Conservation (phyloP, 345 rosid species). For the Xanthoceras sorbifolium region DNA sequence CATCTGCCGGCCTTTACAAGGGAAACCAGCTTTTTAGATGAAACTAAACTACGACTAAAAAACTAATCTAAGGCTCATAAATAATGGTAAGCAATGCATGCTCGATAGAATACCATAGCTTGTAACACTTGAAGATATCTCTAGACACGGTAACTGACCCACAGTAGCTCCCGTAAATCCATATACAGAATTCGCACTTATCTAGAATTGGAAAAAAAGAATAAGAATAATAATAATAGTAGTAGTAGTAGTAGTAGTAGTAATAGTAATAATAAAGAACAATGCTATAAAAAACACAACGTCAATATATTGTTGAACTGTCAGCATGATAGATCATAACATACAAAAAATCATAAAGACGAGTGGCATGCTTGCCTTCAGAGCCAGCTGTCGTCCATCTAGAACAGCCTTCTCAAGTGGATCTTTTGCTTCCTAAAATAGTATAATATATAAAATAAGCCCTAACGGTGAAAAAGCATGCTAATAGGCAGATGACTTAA, state of each 20-base stretch:
- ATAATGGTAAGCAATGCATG: not conserved
- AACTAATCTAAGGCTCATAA: not conserved
- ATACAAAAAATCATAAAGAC: conserved; percentile 10
- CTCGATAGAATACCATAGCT: conserved; percentile 72
- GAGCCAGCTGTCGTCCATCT: conserved; percentile 94
- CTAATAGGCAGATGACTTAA: not conserved
- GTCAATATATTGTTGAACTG: not conserved
- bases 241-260: too few relatives aligned
- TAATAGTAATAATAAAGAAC: conserved; percentile 6
- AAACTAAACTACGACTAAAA: conserved; percentile 14
- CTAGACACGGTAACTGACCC: conserved; percentile 91
- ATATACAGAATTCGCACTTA: conserved; percentile 97
- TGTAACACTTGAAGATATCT: conserved; percentile 97
- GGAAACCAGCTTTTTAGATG: conserved; percentile 29
- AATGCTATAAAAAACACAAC: not conserved
- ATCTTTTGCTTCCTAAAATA: conserved; percentile 85
- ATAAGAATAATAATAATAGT: not conserved
- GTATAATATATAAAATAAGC: conserved; percentile 12
- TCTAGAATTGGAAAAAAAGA: conserved; percentile 42
- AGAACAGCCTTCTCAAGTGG: conserved; percentile 95
- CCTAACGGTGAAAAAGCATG: not conserved
- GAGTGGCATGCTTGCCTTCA: conserved; percentile 60
- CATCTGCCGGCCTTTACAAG: conserved; percentile 86
- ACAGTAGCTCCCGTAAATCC: conserved; percentile 98
- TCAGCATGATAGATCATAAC: not conserved